Conservation (phyloP, 108 stramenopile species). For the Stephanodiscus triporus region DNA sequence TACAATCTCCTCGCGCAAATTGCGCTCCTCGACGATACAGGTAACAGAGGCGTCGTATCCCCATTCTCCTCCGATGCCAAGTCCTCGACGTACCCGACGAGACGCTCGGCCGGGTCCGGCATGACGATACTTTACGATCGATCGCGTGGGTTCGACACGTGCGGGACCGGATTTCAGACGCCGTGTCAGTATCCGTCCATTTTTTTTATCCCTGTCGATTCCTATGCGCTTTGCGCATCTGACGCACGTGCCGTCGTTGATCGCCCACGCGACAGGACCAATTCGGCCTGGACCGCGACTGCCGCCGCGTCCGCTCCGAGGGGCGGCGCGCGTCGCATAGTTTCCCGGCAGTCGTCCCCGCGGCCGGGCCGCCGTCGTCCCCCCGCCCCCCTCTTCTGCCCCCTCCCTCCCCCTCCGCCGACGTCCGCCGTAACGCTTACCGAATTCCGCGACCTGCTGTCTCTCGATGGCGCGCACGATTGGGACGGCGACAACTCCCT, state of each 20-base stretch:
- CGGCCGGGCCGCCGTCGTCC: constrained; percentile 10
- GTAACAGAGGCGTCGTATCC: constrained; percentile 69
- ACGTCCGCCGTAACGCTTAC: constrained; percentile 60
- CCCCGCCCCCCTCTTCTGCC: background rate
- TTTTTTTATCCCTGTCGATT: too few relatives aligned
- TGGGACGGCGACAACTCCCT: constrained; percentile 51
- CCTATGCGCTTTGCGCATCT: too few relatives aligned
- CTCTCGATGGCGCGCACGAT: constrained; percentile 43
- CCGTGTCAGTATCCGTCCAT: too few relatives aligned
- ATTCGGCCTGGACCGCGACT: too few relatives aligned
- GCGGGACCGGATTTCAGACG: too few relatives aligned
- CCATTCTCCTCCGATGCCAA: constrained; percentile 68
- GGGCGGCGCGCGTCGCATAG: too few relatives aligned
- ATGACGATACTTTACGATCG: too few relatives aligned
- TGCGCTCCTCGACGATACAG: constrained; percentile 82
- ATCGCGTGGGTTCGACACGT: too few relatives aligned
- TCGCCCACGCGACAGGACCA: too few relatives aligned
- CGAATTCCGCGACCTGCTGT: constrained; percentile 74
- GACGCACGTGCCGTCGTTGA: too few relatives aligned
- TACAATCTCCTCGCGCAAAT: constrained; percentile 75
- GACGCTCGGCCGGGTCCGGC: constrained; percentile 82
- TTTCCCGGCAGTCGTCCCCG: constrained; percentile 32
- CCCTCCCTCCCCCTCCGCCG: background rate
- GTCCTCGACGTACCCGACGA: constrained; percentile 67
- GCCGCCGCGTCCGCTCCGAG: too few relatives aligned